phyloP scores from a whole-genome alignment of 345 rosid species.

The Barbarea vulgaris region DNA sequence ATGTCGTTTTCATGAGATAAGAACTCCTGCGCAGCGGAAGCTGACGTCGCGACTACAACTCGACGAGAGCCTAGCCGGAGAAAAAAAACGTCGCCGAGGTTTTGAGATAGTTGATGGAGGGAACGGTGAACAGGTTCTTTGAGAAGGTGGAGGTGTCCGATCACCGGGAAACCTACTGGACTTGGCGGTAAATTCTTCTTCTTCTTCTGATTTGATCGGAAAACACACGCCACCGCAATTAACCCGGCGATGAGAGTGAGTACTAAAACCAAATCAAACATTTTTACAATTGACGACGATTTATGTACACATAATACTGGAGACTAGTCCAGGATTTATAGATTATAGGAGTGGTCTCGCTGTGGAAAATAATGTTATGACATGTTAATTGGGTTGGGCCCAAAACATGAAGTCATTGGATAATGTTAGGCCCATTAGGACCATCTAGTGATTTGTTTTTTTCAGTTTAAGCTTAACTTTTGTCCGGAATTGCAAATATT shows the following conservation, averaged over 20 bases:
- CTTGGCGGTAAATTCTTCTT: constrained; percentile 10
- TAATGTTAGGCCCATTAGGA: constrained; percentile 9
- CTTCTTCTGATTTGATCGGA: background rate
- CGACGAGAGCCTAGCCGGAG: constrained; percentile 47
- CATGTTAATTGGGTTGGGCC: constrained; percentile 3
- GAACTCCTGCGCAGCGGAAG: constrained; percentile 38
- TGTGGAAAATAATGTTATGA: no score
- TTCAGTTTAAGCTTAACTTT: background rate
- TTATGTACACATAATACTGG: background rate
- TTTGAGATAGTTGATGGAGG: constrained; percentile 33
- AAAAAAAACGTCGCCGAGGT: constrained; percentile 44
- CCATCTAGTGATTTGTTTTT: background rate
- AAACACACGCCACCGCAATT: background rate
- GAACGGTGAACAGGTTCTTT: constrained; percentile 37
- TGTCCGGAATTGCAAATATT: background rate
- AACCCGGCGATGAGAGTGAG: background rate
- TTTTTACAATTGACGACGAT: background rate
- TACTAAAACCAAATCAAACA: background rate
- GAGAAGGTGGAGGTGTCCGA: constrained; percentile 37
- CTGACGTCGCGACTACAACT: constrained; percentile 45
- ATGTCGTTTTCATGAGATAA: constrained; percentile 47
- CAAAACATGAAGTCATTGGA: background rate
- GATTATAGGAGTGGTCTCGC: background rate
- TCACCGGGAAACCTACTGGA: constrained; percentile 20
- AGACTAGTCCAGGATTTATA: background rate